Conservation (phyloP, 2,329 filamentous ascomycete genomes). For the Immersiporthe knoxdaviesiana region DNA sequence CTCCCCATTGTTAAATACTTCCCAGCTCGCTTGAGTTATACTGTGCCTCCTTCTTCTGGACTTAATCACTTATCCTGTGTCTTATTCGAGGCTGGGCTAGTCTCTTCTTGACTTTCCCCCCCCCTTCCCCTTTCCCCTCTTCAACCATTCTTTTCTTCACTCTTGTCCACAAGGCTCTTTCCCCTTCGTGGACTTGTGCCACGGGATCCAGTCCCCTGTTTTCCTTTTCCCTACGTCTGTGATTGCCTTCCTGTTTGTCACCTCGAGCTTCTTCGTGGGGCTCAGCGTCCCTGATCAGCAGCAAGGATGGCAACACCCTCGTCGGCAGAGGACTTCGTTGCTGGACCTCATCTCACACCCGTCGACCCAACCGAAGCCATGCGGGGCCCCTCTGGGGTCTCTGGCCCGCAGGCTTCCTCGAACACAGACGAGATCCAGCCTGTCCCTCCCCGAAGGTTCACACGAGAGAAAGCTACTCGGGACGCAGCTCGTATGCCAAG, state of each 20-base stretch:
- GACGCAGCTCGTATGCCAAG: constrained; percentile 13
- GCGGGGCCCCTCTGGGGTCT: not conserved
- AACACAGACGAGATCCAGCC: not conserved
- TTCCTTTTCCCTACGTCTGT: too few species aligned
- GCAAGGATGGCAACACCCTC: not conserved
- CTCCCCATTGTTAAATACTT: not conserved
- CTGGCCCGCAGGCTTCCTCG: not conserved
- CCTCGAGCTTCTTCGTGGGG: not conserved
- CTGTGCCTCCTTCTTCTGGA: not conserved
- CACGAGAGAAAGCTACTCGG: not conserved
- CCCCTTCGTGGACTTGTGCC: not conserved
- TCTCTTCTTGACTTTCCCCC: too few species aligned
- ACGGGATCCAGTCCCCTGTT: not conserved
- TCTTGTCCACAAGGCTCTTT: not conserved
- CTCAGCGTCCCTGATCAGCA: not conserved
- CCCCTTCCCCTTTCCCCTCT: not conserved
- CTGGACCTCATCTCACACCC: not conserved
- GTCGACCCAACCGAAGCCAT: not conserved
- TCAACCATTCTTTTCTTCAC: not conserved
- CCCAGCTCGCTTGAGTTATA: not conserved
- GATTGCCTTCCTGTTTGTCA: not conserved
- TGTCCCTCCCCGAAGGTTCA: constrained; percentile 5
- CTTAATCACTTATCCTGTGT: too few species aligned
- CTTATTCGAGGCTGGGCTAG: not conserved
- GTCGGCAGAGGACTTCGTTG: not conserved